Evolutionary conservation across 495 filamentous ascomycete genomes (phyloP), one percentile per base, ranked within the genome.

Genomic region (Neurospora africana): DNA sequence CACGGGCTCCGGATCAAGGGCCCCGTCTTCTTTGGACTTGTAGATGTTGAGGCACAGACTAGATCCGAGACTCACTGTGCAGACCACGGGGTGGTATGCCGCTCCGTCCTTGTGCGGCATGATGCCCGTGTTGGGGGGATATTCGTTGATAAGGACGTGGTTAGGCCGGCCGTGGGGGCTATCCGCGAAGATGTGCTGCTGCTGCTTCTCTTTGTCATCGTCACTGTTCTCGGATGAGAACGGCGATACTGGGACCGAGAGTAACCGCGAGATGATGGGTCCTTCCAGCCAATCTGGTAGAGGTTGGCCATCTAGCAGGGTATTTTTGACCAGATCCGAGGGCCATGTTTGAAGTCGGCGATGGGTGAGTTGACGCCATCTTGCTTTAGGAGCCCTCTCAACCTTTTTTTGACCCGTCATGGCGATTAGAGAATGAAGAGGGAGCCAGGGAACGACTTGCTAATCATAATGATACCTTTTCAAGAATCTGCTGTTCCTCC

Each of bases 51-150:
- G 83, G 68, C 95, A 92, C 15, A 95, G 86, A 23, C 87, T 86
- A 0, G 88, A 89, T 0, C 93, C 92, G 23, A 99, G 82, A 79
- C 91, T 95, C 68, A 99, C 90, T 5, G 95, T 98, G 53, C 92
- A 94, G 5, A 98, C 95, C 36, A 96, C 87, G 3, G 92, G 91
- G 74, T 91, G 84, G 78, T 99, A 99, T 1, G 95, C 93, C 2
- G 85, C 79, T 1, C 95, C 95, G 77, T 99, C 95, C 81, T 99
- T 94, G 78, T 99, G 95, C 70, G 94, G 89, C 92, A 98, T 95
- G 73, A 98, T 99, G 8, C 95, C 95, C 74, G 97, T 91, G 1
- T 92, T 93, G 0, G 92, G 89, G 1, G 80, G 81, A 80, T 99
- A 99, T 81, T 98, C 94, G 76, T 99, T 99, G 47, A 98, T 87